Percentiles rank a stretch among this genome's conserved stretches.
These are phyloP conservation scores for Trichophyton simii DNA, from an alignment of 2,329 filamentous ascomycete genomes.

Conservation along the genomic window DNA sequence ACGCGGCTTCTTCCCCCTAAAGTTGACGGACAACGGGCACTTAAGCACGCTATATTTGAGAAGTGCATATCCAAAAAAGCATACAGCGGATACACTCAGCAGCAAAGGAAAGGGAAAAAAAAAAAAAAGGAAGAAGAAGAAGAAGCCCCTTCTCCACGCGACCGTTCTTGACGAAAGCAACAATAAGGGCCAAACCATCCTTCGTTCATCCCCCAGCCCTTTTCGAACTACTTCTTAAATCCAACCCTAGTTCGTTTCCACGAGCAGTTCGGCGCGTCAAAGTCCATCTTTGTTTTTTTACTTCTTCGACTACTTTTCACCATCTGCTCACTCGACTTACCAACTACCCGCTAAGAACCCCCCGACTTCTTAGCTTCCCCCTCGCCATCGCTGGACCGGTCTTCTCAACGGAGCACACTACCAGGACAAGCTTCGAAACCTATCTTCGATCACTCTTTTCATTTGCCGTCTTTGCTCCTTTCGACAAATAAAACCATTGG, in stretches of 20 bases:
- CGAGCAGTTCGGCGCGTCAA: slow-evolving; percentile 4
- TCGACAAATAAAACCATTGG: neutral
- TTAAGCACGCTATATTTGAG: slow-evolving; percentile 6
- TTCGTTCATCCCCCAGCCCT: neutral
- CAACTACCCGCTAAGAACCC: neutral
- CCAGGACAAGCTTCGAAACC: neutral
- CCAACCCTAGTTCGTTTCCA: slow-evolving; percentile 5
- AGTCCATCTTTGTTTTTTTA: slow-evolving; percentile 5
- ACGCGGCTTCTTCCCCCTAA: slow-evolving; percentile 3
- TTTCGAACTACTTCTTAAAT: slow-evolving; percentile 1
- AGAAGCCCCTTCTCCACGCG: neutral
- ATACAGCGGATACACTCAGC: neutral
- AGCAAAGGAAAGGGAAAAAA: neutral
- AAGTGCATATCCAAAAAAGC: slow-evolving; percentile 3
- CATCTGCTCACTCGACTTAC: neutral
- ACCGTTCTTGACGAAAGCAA: neutral
- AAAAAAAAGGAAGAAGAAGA: neutral
- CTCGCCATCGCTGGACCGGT: neutral
- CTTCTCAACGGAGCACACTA: neutral
- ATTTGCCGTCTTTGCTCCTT: neutral
- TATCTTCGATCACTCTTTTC: neutral
- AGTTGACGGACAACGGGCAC: slow-evolving; percentile 3
- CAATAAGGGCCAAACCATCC: slow-evolving; percentile 1
- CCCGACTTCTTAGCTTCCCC: neutral
- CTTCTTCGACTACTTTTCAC: neutral